Percentiles rank a stretch among this genome's conserved stretches.
These are phyloP conservation scores for Friedmanniomyces endolithicus DNA, from an alignment of 495 filamentous ascomycete genomes.

Conservation along the genomic window DNA sequence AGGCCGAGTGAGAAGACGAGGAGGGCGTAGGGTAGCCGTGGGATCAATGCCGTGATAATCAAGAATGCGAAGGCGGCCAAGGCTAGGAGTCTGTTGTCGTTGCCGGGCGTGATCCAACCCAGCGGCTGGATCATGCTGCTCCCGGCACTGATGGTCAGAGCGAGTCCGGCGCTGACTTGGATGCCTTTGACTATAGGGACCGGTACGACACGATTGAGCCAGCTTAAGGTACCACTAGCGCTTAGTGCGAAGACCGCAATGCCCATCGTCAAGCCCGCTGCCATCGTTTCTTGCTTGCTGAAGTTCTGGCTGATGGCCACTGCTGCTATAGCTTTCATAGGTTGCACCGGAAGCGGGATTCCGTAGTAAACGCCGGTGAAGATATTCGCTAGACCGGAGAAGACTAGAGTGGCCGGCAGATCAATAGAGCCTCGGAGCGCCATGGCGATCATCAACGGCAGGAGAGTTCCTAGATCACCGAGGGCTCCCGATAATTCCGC, in stretches of 20 bases:
- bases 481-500: constrained; percentile 81
- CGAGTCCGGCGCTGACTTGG: constrained; percentile 79
- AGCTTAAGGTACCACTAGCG: constrained; percentile 57
- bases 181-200: constrained; percentile 85
- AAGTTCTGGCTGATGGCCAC: constrained; percentile 62
- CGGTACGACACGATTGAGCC: constrained; percentile 60
- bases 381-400: constrained; percentile 78
- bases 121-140: constrained; percentile 46
- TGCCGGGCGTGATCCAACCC: constrained; percentile 44
- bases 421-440: constrained; percentile 62
- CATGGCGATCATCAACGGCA: constrained; percentile 78
- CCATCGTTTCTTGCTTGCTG: constrained; percentile 53
- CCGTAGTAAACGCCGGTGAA: constrained; percentile 70
- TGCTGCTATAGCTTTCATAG: constrained; percentile 67
- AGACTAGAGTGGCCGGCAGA: constrained; percentile 71
- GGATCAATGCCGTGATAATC: constrained; percentile 45
- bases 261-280: constrained; percentile 67
- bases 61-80: constrained; percentile 57
- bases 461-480: constrained; percentile 81
- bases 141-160: constrained; percentile 64
- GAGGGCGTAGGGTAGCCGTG: constrained; percentile 63
- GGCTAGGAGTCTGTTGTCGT: constrained; percentile 65
- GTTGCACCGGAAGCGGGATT: constrained; percentile 71
- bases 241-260: constrained; percentile 61
- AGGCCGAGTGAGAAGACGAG: constrained; percentile 54